Evolutionary conservation across 2,329 filamentous ascomycete genomes (phyloP), one percentile per base, ranked within the genome.

Genomic region (Penicillium italicum): DNA sequence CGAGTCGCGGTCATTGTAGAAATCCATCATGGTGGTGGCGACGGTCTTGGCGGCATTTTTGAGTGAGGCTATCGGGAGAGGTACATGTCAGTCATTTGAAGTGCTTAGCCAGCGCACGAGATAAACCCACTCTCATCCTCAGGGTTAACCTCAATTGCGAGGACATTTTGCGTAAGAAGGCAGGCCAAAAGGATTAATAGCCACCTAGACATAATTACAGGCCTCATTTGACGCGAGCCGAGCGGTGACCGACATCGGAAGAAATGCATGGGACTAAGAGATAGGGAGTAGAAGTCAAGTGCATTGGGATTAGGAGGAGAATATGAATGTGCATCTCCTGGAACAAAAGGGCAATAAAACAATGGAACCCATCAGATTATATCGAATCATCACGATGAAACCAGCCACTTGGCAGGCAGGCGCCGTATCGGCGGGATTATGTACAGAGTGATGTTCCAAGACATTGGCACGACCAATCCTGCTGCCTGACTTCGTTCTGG

Each of bases 1-100:
- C 2, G 77, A 75, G 42, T 72, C 57, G 58, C 82, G 79, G 31
- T 79, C 79, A 40, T 69, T 74, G 62, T 82, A 82, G 61, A 76
- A 78, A 22, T 67, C 65, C 69, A 81, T 74, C 73, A 82, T 76
- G 53, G 78, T 76, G 53, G 75, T 67, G 6, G 79, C 79, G 12
- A 71, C 63, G 8, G 67, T 69, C 30, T 64, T 64, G 16, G 75
- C 73, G 12, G 74, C 75, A 31, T 60, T 48, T 49, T 72, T 74
- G 64, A 77, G 74, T 4, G 74, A 76, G 44, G 68, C 71, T 66
- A 12, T 28, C 34, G 20, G 18, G 34, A 33, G 12, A 34, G 34
- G 20, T 16, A 46, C 12, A 47, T 48, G 50, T 53, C 38, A 53
- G 50, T 41, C 42, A 40, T 34, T 33, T 53, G 34, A 22, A 20